Percentiles rank a stretch among this genome's conserved stretches.
Evolutionary conservation across 1,284 basidiomycete genomes (phyloP).

Genomic region (Cerrena zonata): DNA sequence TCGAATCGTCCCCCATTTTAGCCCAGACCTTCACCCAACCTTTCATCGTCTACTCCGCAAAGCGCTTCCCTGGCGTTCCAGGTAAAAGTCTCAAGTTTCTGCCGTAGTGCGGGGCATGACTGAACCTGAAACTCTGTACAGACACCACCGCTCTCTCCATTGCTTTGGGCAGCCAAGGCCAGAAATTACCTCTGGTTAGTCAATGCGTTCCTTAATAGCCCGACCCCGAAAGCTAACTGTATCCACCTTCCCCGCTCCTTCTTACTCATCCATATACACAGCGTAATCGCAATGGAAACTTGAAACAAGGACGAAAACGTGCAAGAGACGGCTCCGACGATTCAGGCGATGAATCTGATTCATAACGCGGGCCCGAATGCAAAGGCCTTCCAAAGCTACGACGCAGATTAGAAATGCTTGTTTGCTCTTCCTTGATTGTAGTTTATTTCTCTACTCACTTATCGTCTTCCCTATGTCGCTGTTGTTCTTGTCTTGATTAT

Average conservation of each 20-base stretch:
- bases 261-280: slow-evolving; percentile 21
- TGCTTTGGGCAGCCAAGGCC: slow-evolving; percentile 85
- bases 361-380: slow-evolving; percentile 22
- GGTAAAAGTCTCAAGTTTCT: slow-evolving; percentile 43
- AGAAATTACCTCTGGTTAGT: slow-evolving; percentile 80
- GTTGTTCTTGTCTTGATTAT: neutral
- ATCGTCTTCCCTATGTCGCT: neutral
- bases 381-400: neutral
- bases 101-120: neutral
- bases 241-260: slow-evolving; percentile 11
- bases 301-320: slow-evolving; percentile 43
- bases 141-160: slow-evolving; percentile 86
- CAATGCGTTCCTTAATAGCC: slow-evolving; percentile 5
- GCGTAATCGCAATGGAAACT: slow-evolving; percentile 66
- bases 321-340: slow-evolving; percentile 44
- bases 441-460: neutral
- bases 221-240: slow-evolving; percentile 7
- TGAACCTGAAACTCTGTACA: slow-evolving; percentile 20
- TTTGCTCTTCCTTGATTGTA: neutral
- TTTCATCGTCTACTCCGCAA: slow-evolving; percentile 88
- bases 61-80: slow-evolving; percentile 88
- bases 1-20: slow-evolving; percentile 62
- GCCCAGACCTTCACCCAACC: slow-evolving; percentile 82
- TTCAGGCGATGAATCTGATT: slow-evolving; percentile 47
- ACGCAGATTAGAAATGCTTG: neutral